Evolutionary conservation across 371 early-diverging fungal genomes (phyloP), one percentile per base, ranked within the genome.

Genomic region (Batkoa obscura): DNA sequence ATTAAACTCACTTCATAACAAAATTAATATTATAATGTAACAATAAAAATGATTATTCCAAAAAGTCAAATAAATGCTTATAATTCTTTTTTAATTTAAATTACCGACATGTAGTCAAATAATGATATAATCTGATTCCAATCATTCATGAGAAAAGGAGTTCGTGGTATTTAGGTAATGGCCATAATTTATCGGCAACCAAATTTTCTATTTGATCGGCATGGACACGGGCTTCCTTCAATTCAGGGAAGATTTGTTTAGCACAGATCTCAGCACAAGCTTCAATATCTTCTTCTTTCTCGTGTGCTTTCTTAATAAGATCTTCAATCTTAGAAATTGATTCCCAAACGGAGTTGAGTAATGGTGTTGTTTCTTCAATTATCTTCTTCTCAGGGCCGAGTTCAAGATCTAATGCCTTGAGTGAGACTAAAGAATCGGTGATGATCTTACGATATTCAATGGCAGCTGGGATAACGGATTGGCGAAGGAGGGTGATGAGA

Each of bases 91-190:
- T 23, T 23, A 23, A 23, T 23, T 23, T 23, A 23, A 23, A 23
- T 23, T 23, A 23, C 23, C 23, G 23, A 23, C 23, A 23, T 23
- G 23, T 23, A 23, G 23, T 23, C 23, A 23, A 23, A 23, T 23
- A 23, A 23, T 23, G 0, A 23, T 23, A 23, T 23, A 23, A 23
- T 23, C 23, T 23, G 23, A 23, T 23, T 0, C 23, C 23, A 23
- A 23, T 23, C 23, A 23, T 23, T 23, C 23, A 23, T 23, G 23
- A 23, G 66, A 92, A 86, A 60, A 95, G 74, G 37, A 95, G 76
- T 72, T 95, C 94, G 50, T 84, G 80, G 81, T 93, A 94, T 74
- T 88, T 92, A 73, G 97, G 97, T 72, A 86, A 76, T 43, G 92
- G 89, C 88, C 92, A 96, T 69, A 71, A 73, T 78, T 84, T 88